Conservation (phyloP, 176 grass and related monocot species). For the Poa annua region DNA sequence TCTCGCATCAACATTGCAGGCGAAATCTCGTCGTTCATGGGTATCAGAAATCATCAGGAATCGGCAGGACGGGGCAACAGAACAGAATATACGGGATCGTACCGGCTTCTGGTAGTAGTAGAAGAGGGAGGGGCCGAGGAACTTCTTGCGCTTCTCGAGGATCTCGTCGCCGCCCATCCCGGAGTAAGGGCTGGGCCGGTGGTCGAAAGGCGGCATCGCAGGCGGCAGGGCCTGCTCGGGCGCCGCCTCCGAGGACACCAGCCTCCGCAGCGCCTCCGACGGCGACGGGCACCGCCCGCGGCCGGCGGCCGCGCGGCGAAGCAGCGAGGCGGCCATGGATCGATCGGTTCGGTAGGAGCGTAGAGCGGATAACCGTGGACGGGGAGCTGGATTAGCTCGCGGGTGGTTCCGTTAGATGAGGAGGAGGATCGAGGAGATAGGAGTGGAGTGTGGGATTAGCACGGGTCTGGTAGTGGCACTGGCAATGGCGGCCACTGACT, state of each 20-base stretch:
- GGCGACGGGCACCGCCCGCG: constrained; percentile 14
- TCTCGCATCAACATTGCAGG: not conserved
- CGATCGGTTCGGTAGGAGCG: no score
- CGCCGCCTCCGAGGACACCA: constrained; percentile 50
- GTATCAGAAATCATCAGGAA: not conserved
- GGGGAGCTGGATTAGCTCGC: not conserved
- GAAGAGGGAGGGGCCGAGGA: constrained; percentile 89
- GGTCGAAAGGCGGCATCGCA: constrained; percentile 74
- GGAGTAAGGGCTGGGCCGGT: constrained; percentile 66
- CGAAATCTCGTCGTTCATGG: not conserved
- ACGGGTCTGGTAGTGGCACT: not conserved
- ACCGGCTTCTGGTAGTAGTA: constrained; percentile 99
- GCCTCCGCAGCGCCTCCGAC: constrained; percentile 36
- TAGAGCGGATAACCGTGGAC: not conserved
- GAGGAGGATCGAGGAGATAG: not conserved
- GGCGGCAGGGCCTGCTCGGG: constrained; percentile 36
- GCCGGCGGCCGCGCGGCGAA: constrained; percentile 23
- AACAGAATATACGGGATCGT: constrained; percentile 26
- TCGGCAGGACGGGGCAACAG: not conserved
- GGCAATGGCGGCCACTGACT: constrained; percentile 22
- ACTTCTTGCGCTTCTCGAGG: constrained; percentile 71
- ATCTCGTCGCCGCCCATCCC: constrained; percentile 69
- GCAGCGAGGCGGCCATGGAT: constrained; percentile 51
- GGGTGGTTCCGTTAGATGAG: not conserved
- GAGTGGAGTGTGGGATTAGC: constrained; percentile 1